These are phyloP conservation scores for Mycena alexandri DNA, from an alignment of 768 basidiomycete genomes.

Conservation along the genomic window DNA sequence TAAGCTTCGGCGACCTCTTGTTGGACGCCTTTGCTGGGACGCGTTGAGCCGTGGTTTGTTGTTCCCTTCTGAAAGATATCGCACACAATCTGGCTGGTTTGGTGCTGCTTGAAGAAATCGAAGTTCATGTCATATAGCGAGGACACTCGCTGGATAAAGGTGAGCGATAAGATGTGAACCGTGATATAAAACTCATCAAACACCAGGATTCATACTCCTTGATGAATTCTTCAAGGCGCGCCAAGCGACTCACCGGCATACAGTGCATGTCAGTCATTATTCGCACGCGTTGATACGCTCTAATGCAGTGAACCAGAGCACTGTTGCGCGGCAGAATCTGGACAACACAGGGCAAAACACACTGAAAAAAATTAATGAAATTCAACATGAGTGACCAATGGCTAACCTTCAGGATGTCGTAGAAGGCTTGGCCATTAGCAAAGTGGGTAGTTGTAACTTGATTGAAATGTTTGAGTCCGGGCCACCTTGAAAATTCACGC, in stretches of 20 bases:
- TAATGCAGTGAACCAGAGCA: slow-evolving; percentile 43
- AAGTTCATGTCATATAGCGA: slow-evolving; percentile 43
- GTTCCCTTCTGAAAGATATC: slow-evolving; percentile 45
- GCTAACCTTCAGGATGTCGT: slow-evolving; percentile 44
- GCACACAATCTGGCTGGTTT: slow-evolving; percentile 38
- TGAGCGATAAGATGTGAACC: neutral
- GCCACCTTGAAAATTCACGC: slow-evolving; percentile 45
- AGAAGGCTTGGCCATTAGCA: slow-evolving; percentile 45
- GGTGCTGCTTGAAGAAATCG: slow-evolving; percentile 49
- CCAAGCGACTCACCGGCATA: slow-evolving; percentile 42
- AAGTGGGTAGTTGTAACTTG: slow-evolving; percentile 43
- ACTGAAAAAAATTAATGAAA: slow-evolving; percentile 36
- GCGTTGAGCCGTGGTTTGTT: slow-evolving; percentile 45
- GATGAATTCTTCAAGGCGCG: slow-evolving; percentile 33
- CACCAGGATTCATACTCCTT: slow-evolving; percentile 36
- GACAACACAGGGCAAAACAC: slow-evolving; percentile 45
- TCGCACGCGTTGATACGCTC: slow-evolving; percentile 39
- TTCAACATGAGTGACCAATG: neutral
- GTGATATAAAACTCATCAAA: slow-evolving; percentile 1
- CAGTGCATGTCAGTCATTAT: slow-evolving; percentile 44
- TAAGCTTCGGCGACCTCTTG: slow-evolving; percentile 47
- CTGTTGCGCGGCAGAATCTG: slow-evolving; percentile 44
- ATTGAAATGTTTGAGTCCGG: slow-evolving; percentile 45
- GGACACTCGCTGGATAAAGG: slow-evolving; percentile 37
- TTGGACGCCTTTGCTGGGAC: slow-evolving; percentile 47